These are phyloP conservation scores for Verticillium albo-atrum DNA, from an alignment of 2,329 filamentous ascomycete species.

Conservation along the genomic window DNA sequence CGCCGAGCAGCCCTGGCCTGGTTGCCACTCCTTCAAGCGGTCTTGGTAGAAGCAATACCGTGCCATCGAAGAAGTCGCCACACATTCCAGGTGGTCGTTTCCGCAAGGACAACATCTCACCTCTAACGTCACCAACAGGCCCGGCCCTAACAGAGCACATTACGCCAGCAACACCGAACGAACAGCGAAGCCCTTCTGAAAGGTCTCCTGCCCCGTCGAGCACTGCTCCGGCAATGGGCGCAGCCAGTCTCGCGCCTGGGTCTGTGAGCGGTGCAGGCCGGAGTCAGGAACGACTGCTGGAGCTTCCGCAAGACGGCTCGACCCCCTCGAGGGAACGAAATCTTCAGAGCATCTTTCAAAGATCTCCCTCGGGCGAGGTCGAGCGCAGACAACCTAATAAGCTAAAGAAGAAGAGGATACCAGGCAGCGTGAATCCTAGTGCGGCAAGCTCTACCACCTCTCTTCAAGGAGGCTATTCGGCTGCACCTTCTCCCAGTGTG, in stretches of 20 bases:
- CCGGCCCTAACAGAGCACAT: slow-evolving; percentile 32
- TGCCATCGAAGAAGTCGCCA: slow-evolving; percentile 86
- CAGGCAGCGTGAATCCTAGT: slow-evolving; percentile 74
- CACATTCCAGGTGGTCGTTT: slow-evolving; percentile 65
- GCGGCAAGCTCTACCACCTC: slow-evolving; percentile 88
- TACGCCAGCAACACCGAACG: slow-evolving; percentile 20
- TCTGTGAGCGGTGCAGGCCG: slow-evolving; percentile 29
- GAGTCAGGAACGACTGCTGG: slow-evolving; percentile 45
- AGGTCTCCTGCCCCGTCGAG: slow-evolving; percentile 13
- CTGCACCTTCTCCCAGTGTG: slow-evolving; percentile 38
- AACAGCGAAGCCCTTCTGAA: slow-evolving; percentile 8
- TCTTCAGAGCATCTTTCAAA: slow-evolving; percentile 65
- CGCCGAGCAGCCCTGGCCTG: slow-evolving; percentile 59
- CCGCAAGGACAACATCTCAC: slow-evolving; percentile 30
- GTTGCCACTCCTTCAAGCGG: slow-evolving; percentile 51
- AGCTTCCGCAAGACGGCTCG: slow-evolving; percentile 33
- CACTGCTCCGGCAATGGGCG: slow-evolving; percentile 21
- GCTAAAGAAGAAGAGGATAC: slow-evolving; percentile 78
- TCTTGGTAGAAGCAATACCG: slow-evolving; percentile 73
- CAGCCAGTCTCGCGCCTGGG: slow-evolving; percentile 20
- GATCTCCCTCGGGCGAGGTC: slow-evolving; percentile 56
- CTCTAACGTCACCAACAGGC: slow-evolving; percentile 16
- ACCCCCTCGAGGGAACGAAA: slow-evolving; percentile 63
- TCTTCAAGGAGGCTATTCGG: slow-evolving; percentile 42
- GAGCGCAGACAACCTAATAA: slow-evolving; percentile 81